A percentile compares a stretch with the other conserved stretches of the same genome.
Evolutionary conservation across 2,329 filamentous ascomycete species (phyloP).

Genomic region (Ophiostoma sp.): DNA sequence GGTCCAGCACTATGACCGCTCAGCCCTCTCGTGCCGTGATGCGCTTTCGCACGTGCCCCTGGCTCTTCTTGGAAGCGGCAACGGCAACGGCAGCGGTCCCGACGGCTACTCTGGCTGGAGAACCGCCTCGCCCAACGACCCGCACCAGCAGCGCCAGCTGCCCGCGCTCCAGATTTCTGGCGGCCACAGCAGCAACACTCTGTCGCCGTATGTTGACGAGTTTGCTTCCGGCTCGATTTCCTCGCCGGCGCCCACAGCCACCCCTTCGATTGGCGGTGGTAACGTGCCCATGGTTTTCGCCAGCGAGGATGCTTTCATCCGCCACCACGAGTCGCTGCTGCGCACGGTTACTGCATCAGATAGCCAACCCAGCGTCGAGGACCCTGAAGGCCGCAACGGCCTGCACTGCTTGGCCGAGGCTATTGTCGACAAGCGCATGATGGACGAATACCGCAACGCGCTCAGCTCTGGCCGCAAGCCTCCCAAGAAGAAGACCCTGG

Average conservation of each 20-base stretch:
- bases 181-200: slow-evolving; percentile 5
- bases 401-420: slow-evolving; percentile 55
- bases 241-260: slow-evolving; percentile 18
- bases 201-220: slow-evolving; percentile 27
- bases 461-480: slow-evolving; percentile 29
- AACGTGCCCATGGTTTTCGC: slow-evolving; percentile 25
- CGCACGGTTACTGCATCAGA: slow-evolving; percentile 36
- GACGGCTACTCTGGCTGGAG: slow-evolving; percentile 17
- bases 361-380: slow-evolving; percentile 36
- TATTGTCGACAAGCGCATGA: slow-evolving; percentile 40
- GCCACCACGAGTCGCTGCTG: slow-evolving; percentile 37
- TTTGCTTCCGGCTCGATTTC: not conserved
- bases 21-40: slow-evolving; percentile 41
- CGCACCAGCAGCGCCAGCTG: slow-evolving; percentile 16
- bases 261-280: slow-evolving; percentile 19
- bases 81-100: not conserved
- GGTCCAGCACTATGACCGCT: slow-evolving; percentile 34
- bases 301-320: slow-evolving; percentile 30
- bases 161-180: slow-evolving; percentile 16
- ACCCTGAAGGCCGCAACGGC: slow-evolving; percentile 48
- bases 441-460: slow-evolving; percentile 35
- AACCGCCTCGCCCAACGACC: slow-evolving; percentile 13
- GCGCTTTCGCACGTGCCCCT: slow-evolving; percentile 42
- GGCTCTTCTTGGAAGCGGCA: slow-evolving; percentile 22
- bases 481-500: slow-evolving; percentile 39